phyloP scores from a whole-genome alignment of 2,329 filamentous ascomycete species.

The Clathrospora elynae region DNA sequence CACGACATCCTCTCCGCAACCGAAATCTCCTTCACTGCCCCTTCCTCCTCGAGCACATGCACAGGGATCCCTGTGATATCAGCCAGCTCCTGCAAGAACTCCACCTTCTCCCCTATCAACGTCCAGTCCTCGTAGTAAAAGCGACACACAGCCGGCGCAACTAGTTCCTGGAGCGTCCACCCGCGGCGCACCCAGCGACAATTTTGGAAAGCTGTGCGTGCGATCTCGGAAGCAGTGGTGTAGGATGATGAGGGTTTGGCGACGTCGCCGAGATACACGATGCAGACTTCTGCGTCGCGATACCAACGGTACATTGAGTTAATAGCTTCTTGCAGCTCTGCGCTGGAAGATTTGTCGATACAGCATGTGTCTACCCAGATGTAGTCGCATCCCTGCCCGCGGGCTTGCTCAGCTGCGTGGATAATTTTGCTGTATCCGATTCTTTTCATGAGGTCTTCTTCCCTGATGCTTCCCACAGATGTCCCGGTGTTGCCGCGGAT shows the following conservation, averaged over 20 bases:
- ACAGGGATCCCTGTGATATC: constrained; percentile 34
- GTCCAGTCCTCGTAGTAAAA: constrained; percentile 37
- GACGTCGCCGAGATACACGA: constrained; percentile 29
- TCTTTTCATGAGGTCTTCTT: constrained; percentile 23
- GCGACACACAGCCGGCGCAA: constrained; percentile 29
- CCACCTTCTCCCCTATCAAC: constrained; percentile 34
- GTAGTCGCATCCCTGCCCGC: constrained; percentile 16
- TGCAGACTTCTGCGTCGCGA: constrained; percentile 24
- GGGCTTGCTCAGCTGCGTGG: constrained; percentile 20
- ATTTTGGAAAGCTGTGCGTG: constrained; percentile 21
- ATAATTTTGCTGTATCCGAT: constrained; percentile 27
- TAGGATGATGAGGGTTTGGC: constrained; percentile 4
- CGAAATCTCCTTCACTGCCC: constrained; percentile 23
- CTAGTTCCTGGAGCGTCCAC: constrained; percentile 41
- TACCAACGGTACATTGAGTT: constrained; percentile 39
- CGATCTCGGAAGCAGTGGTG: constrained; percentile 20
- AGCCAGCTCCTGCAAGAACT: constrained; percentile 30
- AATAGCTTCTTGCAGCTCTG: constrained; percentile 32
- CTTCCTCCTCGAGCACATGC: constrained; percentile 26
- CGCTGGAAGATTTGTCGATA: constrained; percentile 31
- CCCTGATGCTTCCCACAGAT: constrained; percentile 10
- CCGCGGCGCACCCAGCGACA: constrained; percentile 34
- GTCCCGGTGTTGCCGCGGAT: constrained; percentile 17
- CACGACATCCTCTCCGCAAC: constrained; percentile 40
- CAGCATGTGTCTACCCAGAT: constrained; percentile 37